Base-by-base conservation (phyloP, 2,329 filamentous ascomycete species). In the Diaporthe destruens region DNA sequence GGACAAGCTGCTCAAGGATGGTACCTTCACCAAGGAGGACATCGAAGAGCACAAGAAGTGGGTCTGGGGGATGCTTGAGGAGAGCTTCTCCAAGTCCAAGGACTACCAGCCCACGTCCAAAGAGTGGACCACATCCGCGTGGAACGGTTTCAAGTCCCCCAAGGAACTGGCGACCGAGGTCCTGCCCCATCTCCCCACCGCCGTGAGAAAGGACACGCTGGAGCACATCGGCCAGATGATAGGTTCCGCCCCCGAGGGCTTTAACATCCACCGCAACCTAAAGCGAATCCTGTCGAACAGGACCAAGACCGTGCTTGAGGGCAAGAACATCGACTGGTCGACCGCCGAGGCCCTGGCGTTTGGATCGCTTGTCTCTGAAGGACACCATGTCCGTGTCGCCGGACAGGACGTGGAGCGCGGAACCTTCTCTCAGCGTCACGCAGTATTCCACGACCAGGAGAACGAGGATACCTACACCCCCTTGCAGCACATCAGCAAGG, bases 361-460 rank as follows among this genome's bases (percentile, higher is more conserved):
- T 78, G 96, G 96, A 77, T 90, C 94, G 55, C 90, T 99, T 53
- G 95, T 96, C 77, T 90, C 91, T 72, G 96, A 99, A 85, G 96
- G 96, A 70, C 94, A 98, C 85, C 96, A 99, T 82, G 95, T 99
- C 79, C 94, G 96, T 84, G 94, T 99, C 53, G 98, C 96, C 74
- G 96, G 96, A 77, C 96, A 99, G 87, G 96, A 99, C 87, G 96
- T 99, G 75, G 96, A 99, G 89, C 95, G 96, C 90, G 96, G 96
- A 85, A 99, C 96, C 74, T 99, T 99, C 88, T 98, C 96, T 57
- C 96, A 99, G 87, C 93, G 96, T 79, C 96, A 99, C 84, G 92
- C 96, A 74, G 96, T 99, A 74, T 92, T 99, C 82, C 96, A 99
- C 84, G 96, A 99, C 86, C 96, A 99, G 86, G 95, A 97, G 84